Conservation (phyloP, 2,329 filamentous ascomycete genomes). For the Fusarium sterilihyphosum region DNA sequence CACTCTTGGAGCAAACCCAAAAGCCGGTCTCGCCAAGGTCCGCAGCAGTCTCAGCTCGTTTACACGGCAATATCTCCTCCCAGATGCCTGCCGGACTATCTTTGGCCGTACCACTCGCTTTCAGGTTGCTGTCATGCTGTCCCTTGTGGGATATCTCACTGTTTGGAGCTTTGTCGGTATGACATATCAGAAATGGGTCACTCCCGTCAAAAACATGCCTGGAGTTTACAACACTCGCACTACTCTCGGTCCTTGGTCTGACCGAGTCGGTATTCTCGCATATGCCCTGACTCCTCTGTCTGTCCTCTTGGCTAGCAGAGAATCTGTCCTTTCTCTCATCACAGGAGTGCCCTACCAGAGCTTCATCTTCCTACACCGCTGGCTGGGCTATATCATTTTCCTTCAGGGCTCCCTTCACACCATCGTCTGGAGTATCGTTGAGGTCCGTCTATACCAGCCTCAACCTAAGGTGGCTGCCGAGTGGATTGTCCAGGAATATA, state of each 20-base stretch:
- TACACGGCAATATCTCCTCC: constrained; percentile 65
- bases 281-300: constrained; percentile 79
- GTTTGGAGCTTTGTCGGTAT: constrained; percentile 78
- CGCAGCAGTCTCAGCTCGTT: constrained; percentile 53
- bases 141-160: constrained; percentile 69
- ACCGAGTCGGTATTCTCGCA: constrained; percentile 75
- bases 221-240: constrained; percentile 71
- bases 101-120: constrained; percentile 76
- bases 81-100: constrained; percentile 64
- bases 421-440: constrained; percentile 74
- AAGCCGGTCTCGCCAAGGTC: constrained; percentile 42
- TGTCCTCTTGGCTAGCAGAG: constrained; percentile 72
- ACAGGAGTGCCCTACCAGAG: constrained; percentile 80
- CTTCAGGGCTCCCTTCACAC: constrained; percentile 75
- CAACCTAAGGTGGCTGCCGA: constrained; percentile 67
- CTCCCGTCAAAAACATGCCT: constrained; percentile 68
- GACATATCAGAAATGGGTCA: constrained; percentile 74
- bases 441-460: constrained; percentile 74
- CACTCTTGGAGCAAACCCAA: constrained; percentile 35
- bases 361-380: constrained; percentile 82
- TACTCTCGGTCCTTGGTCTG: constrained; percentile 72
- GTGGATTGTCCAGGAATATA: constrained; percentile 73
- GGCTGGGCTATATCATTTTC: constrained; percentile 79
- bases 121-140: constrained; percentile 69
- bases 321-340: constrained; percentile 74